phyloP scores from a whole-genome alignment of 306 rosid genomes.

The Citrullus amarus region DNA sequence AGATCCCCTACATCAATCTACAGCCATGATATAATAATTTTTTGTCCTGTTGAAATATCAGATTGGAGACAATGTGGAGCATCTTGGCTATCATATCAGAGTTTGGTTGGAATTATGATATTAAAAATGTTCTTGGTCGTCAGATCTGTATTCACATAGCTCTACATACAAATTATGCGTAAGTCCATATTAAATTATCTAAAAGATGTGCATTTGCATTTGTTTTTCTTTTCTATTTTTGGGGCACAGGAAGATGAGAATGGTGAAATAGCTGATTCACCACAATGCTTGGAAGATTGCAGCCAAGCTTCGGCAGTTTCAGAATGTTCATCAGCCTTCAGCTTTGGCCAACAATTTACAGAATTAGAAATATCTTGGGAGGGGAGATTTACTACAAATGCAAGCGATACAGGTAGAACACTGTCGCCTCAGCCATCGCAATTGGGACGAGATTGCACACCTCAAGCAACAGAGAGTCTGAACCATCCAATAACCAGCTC shows the following conservation, averaged over 20 bases:
- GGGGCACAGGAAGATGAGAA: constrained; percentile 45
- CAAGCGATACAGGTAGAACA: constrained; percentile 6
- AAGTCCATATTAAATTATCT: not conserved
- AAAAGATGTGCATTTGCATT: not conserved
- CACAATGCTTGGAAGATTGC: constrained; percentile 16
- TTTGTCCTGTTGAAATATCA: no score
- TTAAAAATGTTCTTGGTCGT: not conserved
- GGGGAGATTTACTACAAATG: constrained; percentile 15
- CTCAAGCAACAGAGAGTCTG: constrained; percentile 13
- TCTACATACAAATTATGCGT: not conserved
- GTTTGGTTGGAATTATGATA: no score
- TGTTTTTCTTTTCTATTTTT: not conserved
- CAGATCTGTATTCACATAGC: not conserved
- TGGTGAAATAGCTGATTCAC: constrained; percentile 21
- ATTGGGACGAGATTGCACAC: constrained; percentile 9
- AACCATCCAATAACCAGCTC: constrained; percentile 22
- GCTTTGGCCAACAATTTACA: constrained; percentile 16
- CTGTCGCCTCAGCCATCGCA: constrained; percentile 11
- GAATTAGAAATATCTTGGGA: constrained; percentile 17
- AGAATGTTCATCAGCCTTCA: constrained; percentile 23
- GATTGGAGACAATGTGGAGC: not conserved
- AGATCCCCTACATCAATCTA: no score
- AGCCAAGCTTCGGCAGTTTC: constrained; percentile 14
- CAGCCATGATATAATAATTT: no score
- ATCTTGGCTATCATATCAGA: not conserved